A percentile compares a stretch with the other conserved stretches of the same genome.
Evolutionary conservation across 345 rosid species (phyloP).

Genomic region (Arabis alpina): DNA sequence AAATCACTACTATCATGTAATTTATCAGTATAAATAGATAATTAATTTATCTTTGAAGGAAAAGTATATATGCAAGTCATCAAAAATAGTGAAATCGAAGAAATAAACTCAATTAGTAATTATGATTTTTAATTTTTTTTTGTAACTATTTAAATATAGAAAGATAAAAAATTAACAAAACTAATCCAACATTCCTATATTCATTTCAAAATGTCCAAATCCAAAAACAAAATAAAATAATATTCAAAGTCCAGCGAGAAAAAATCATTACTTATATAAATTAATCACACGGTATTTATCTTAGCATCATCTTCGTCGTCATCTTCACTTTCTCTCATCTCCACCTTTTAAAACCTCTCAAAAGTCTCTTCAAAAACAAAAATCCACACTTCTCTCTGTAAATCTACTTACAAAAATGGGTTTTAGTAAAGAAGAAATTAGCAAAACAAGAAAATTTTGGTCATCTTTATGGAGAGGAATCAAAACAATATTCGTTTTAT

Average conservation of each 20-base stretch:
- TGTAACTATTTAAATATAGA: not conserved
- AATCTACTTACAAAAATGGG: slow-evolving; percentile 47
- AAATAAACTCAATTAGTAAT: not conserved
- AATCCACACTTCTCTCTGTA: not conserved
- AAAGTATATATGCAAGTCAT: not conserved
- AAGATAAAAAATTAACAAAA: not conserved
- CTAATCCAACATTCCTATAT: slow-evolving; percentile 15
- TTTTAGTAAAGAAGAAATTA: slow-evolving; percentile 60
- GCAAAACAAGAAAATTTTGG: slow-evolving; percentile 45
- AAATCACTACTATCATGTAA: not conserved
- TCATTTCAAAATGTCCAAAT: not conserved
- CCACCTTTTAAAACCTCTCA: slow-evolving; percentile 26
- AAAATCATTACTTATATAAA: not conserved
- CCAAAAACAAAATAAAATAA: not conserved
- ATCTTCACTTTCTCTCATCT: slow-evolving; percentile 26
- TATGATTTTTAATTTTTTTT: too few relatives aligned
- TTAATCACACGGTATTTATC: slow-evolving; percentile 1
- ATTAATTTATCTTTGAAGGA: too few relatives aligned
- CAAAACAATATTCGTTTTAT: slow-evolving; percentile 74
- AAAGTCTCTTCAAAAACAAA: slow-evolving; percentile 23
- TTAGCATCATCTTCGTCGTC: slow-evolving; percentile 27
- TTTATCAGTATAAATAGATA: too few relatives aligned
- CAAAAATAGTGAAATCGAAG: not conserved
- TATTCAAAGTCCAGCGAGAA: slow-evolving; percentile 19
- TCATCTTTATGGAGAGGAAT: slow-evolving; percentile 56